phyloP scores from a whole-genome alignment of 2,329 filamentous ascomycete genomes.

The Ceratocystis cacaofunesta region DNA sequence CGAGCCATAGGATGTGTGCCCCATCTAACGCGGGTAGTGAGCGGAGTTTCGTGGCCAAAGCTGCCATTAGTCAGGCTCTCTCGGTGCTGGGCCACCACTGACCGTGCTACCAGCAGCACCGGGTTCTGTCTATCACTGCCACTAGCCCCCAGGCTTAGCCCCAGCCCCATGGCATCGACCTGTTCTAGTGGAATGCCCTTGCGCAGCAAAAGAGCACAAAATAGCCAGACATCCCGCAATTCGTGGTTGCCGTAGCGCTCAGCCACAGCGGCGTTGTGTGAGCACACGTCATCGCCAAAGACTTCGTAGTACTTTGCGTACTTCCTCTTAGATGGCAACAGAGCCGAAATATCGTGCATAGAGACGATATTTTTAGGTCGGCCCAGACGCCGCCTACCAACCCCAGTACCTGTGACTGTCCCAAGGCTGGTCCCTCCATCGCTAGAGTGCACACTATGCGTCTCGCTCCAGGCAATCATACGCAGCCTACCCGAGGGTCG shows the following conservation, averaged over 20 bases:
- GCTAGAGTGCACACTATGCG: conserved; percentile 43
- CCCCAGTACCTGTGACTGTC: conserved; percentile 26
- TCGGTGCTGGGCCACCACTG: conserved; percentile 34
- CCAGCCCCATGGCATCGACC: conserved; percentile 27
- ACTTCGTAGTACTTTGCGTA: conserved; percentile 70
- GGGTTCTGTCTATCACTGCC: neutral
- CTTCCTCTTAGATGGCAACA: conserved; percentile 64
- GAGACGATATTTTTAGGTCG: conserved; percentile 41
- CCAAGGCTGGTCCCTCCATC: conserved; percentile 40
- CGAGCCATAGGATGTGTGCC: conserved; percentile 49
- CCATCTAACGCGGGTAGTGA: conserved; percentile 50
- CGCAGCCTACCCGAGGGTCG: conserved; percentile 36
- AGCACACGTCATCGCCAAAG: conserved; percentile 70
- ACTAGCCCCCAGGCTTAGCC: neutral
- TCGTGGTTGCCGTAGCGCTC: conserved; percentile 53
- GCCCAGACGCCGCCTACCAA: conserved; percentile 32
- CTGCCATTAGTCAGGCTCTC: conserved; percentile 1
- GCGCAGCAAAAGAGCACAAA: conserved; percentile 61
- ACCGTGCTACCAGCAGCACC: conserved; percentile 53
- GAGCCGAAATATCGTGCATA: conserved; percentile 52
- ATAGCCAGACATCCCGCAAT: conserved; percentile 68
- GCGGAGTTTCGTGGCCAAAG: neutral
- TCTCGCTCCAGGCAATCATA: conserved; percentile 43
- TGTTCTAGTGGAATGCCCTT: conserved; percentile 60
- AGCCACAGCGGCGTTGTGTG: conserved; percentile 69